phyloP scores from a whole-genome alignment of 2,329 filamentous ascomycete species.

The Aspergillus pseudoviridinutans region DNA sequence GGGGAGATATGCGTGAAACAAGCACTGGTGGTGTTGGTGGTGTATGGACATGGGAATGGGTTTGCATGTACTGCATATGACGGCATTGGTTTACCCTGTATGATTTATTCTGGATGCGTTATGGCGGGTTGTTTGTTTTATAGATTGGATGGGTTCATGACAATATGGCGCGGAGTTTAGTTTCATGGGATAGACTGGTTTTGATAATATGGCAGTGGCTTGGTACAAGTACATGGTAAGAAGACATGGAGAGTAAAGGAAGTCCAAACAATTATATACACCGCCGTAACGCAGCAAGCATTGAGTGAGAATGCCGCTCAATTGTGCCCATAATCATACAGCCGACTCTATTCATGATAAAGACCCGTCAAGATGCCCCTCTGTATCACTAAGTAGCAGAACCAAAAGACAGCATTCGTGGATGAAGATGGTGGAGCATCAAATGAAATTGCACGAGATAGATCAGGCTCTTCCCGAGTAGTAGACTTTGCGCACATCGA shows the following conservation, averaged over 20 bases:
- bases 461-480: constrained; percentile 71
- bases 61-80: not conserved
- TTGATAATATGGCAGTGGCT: constrained; percentile 7
- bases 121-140: not conserved
- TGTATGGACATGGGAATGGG: constrained; percentile 5
- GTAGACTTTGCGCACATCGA: constrained; percentile 95
- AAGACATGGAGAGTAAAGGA: constrained; percentile 3
- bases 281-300: constrained; percentile 14
- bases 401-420: constrained; percentile 23
- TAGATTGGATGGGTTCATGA: not conserved
- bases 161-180: not conserved
- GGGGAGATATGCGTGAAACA: constrained; percentile 10
- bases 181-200: constrained; percentile 10
- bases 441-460: constrained; percentile 1
- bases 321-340: constrained; percentile 15
- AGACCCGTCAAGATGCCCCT: constrained; percentile 2
- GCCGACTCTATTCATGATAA: constrained; percentile 10
- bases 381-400: constrained; percentile 11
- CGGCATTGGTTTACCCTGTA: constrained; percentile 6
- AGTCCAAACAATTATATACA: constrained; percentile 19
- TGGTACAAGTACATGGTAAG: constrained; percentile 30
- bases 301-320: not conserved
- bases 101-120: not conserved
- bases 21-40: not conserved
- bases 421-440: constrained; percentile 8